Conservation (phyloP, 1,284 basidiomycete genomes). For the Ustilago esculenta region DNA sequence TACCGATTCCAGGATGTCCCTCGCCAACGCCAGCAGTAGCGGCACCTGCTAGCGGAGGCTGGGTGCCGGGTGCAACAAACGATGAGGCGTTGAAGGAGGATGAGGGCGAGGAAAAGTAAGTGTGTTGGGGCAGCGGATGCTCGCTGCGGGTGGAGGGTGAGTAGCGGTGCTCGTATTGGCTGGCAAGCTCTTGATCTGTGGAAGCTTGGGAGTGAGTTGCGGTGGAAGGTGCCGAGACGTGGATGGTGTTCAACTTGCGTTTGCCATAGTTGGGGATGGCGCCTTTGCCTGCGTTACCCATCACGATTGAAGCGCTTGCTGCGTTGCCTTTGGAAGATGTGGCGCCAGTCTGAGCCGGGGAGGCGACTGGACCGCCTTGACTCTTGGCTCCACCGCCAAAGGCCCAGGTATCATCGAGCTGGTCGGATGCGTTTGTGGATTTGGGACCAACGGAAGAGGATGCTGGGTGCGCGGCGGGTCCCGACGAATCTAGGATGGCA, state of each 20-base stretch:
- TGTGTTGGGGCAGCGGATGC: constrained; percentile 58
- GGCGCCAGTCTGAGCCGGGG: neutral
- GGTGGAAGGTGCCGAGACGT: constrained; percentile 15
- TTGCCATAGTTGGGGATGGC: constrained; percentile 59
- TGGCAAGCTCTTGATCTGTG: constrained; percentile 11
- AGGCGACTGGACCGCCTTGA: constrained; percentile 38
- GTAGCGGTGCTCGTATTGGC: constrained; percentile 33
- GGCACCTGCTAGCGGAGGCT: constrained; percentile 43
- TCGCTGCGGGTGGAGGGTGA: constrained; percentile 46
- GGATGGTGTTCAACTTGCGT: constrained; percentile 35
- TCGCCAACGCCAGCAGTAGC: constrained; percentile 42
- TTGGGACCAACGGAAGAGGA: constrained; percentile 18
- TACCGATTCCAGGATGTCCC: constrained; percentile 38
- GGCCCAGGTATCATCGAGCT: constrained; percentile 46
- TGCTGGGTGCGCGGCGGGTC: constrained; percentile 14
- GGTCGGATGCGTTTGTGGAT: constrained; percentile 28
- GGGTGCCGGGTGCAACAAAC: constrained; percentile 52
- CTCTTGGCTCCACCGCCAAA: constrained; percentile 51
- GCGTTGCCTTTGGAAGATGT: constrained; percentile 10
- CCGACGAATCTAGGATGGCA: constrained; percentile 15
- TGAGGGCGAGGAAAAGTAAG: constrained; percentile 63
- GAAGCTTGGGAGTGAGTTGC: constrained; percentile 1
- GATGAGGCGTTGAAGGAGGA: constrained; percentile 62
- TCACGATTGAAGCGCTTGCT: constrained; percentile 33
- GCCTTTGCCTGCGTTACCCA: constrained; percentile 59